Conservation (phyloP, 129 eudicot genomes). For the Saposhnikovia divaricata region DNA sequence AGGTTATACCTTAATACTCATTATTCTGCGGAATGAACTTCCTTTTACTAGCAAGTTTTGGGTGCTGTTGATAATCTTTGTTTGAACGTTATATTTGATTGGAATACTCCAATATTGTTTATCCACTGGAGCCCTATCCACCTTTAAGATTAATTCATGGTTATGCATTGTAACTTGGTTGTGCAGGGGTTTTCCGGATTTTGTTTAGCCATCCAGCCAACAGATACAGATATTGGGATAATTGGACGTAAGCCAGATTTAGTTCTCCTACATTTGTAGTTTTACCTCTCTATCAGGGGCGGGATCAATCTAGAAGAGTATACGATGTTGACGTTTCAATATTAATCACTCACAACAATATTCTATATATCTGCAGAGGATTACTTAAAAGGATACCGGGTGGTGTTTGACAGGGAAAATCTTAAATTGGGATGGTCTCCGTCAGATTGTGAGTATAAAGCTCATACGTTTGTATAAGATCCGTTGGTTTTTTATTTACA, state of each 20-base stretch:
- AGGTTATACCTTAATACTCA: background rate
- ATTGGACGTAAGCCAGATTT: conserved; percentile 72
- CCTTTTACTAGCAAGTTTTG: background rate
- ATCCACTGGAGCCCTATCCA: background rate
- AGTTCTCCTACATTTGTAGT: background rate
- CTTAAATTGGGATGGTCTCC: conserved; percentile 92
- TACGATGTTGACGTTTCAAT: background rate
- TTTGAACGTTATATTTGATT: background rate
- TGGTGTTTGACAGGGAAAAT: conserved; percentile 89
- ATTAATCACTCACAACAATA: background rate
- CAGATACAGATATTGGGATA: conserved; percentile 47
- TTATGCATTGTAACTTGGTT: background rate
- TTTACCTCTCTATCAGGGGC: background rate
- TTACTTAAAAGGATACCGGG: conserved; percentile 88
- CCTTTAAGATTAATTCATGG: background rate
- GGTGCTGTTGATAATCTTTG: background rate
- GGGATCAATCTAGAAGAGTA: background rate
- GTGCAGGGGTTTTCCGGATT: conserved; percentile 76
- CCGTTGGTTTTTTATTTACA: background rate
- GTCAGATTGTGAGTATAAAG: conserved; percentile 69
- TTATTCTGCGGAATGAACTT: background rate
- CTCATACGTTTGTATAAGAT: background rate
- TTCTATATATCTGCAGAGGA: conserved; percentile 66
- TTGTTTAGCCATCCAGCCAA: conserved; percentile 72
- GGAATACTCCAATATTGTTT: background rate